Conservation (phyloP, 164 flowering plant species). For the Paratinospora sagittata region DNA sequence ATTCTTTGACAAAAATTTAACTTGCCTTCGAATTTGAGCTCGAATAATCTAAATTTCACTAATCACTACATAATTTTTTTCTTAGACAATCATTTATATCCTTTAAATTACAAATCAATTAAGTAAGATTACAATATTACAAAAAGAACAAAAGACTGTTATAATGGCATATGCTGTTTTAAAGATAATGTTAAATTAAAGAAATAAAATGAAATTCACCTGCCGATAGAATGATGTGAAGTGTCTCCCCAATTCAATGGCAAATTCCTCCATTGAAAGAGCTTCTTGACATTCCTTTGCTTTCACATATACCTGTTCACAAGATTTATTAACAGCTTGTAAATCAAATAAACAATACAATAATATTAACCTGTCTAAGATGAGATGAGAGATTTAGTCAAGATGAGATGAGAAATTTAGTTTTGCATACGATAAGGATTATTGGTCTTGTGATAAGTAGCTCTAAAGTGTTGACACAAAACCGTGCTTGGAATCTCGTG, state of each 20-base stretch:
- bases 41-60: background rate
- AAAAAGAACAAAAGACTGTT: background rate
- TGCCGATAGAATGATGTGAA: slow-evolving; percentile 66
- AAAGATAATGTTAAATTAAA: background rate
- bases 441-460: too few species aligned
- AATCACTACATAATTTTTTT: background rate
- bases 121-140: background rate
- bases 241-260: slow-evolving; percentile 74
- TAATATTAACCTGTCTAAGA: background rate
- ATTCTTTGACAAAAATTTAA: too few species aligned
- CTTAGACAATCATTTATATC: background rate
- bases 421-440: too few species aligned
- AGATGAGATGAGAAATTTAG: too few species aligned
- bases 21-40: too few species aligned
- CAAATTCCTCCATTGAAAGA: slow-evolving; percentile 80
- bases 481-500: too few species aligned
- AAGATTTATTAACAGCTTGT: background rate
- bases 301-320: slow-evolving; percentile 79
- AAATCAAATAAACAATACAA: background rate
- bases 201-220: slow-evolving; percentile 29
- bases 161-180: background rate
- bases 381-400: background rate
- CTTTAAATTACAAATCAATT: background rate
- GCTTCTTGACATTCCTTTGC: slow-evolving; percentile 77
- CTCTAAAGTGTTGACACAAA: too few species aligned